phyloP scores from a whole-genome alignment of 768 basidiomycete species.

The Lactarius pseudohatsudake region DNA sequence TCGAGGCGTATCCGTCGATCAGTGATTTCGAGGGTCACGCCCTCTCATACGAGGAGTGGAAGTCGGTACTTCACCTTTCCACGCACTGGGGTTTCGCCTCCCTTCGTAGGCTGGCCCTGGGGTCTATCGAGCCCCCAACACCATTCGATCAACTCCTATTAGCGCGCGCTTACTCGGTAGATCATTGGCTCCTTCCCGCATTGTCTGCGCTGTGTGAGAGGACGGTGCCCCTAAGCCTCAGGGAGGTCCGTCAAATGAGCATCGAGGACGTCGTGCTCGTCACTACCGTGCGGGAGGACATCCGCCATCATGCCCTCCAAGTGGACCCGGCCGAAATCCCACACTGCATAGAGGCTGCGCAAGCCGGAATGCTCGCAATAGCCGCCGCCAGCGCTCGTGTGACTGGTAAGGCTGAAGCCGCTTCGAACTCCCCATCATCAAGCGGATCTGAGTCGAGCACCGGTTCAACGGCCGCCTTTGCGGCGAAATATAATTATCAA shows the following conservation, averaged over 20 bases:
- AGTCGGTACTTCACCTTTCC: constrained; percentile 28
- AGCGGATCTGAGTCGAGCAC: constrained; percentile 5
- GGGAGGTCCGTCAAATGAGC: constrained; percentile 23
- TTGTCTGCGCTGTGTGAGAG: constrained; percentile 25
- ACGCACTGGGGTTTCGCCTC: constrained; percentile 28
- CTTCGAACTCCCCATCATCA: neutral
- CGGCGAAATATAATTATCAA: neutral
- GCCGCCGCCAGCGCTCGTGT: neutral
- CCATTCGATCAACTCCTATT: constrained; percentile 28
- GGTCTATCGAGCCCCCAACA: constrained; percentile 22
- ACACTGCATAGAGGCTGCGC: constrained; percentile 14
- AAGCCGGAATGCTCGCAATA: constrained; percentile 18
- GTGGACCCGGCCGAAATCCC: constrained; percentile 13
- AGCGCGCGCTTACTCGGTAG: constrained; percentile 22
- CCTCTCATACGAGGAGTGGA: constrained; percentile 28
- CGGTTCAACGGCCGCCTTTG: neutral
- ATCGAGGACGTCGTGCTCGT: constrained; percentile 25
- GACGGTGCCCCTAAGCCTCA: constrained; percentile 19
- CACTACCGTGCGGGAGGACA: constrained; percentile 26
- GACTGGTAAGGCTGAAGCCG: neutral
- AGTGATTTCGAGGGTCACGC: constrained; percentile 24
- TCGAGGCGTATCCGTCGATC: neutral
- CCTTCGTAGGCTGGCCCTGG: constrained; percentile 27
- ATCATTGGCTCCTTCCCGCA: constrained; percentile 24
- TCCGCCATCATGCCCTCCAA: constrained; percentile 17